Evolutionary conservation across 176 grass and related monocot species (phyloP).

Genomic region (Echinochloa phyllopogon): DNA sequence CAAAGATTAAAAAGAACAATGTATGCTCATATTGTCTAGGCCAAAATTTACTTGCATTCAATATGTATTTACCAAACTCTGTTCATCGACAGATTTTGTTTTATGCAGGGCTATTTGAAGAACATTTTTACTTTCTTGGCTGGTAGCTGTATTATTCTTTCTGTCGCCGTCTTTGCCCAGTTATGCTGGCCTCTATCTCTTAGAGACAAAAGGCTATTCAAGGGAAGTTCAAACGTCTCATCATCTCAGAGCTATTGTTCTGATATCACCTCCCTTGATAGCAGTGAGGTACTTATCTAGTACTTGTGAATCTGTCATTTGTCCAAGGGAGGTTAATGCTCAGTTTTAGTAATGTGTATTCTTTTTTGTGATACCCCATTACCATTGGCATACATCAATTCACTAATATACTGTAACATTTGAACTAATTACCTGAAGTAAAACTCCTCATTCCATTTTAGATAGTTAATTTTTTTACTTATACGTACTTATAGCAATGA

Average conservation of each 20-base stretch:
- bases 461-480: neutral
- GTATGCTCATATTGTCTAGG: conserved; percentile 38
- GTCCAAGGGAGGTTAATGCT: neutral
- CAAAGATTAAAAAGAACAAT: conserved; percentile 65
- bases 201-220: conserved; percentile 51
- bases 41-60: conserved; percentile 7
- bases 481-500: neutral
- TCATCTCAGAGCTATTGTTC: conserved; percentile 53
- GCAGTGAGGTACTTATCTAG: conserved; percentile 58
- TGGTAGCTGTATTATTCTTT: conserved; percentile 66
- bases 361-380: neutral
- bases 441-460: neutral
- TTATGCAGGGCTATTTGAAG: conserved; percentile 66
- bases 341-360: conserved; percentile 10
- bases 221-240: conserved; percentile 42
- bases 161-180: conserved; percentile 56
- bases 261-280: conserved; percentile 52
- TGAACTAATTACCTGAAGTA: neutral
- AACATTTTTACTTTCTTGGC: conserved; percentile 57
- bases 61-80: conserved; percentile 5
- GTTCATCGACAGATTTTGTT: neutral
- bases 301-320: conserved; percentile 12
- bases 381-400: neutral
- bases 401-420: neutral
- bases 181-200: conserved; percentile 55